Base-by-base conservation (phyloP, 805 yeast genomes). In the Candida boidinii region DNA sequence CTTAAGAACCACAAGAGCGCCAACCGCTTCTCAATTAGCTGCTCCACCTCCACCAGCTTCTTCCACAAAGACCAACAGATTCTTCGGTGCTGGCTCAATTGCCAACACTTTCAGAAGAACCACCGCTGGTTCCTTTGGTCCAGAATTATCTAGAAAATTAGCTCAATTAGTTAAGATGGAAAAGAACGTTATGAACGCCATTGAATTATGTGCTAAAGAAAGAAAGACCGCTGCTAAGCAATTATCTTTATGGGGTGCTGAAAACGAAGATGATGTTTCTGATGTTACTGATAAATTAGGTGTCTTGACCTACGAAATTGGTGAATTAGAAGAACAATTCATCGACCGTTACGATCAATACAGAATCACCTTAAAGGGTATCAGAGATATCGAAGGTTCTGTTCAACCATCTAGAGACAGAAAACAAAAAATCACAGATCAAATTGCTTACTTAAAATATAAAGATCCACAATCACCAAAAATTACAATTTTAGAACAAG, bases 21-120 rank as follows among this genome's bases (percentile, higher is more conserved):
- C 98, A 41, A 88, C 98, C 37, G 97, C 97, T 39, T 76, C 95
- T 45, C 96, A 90, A 65, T 64, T 90, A 63, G 88, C 81, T 58
- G 73, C 83, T 31, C 96, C 97, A 22, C 90, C 94, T 35, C 97
- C 97, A 30, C 97, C 96, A 44, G 79, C 95, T 26, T 78, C 96
- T 21, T 67, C 95, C 34, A 82, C 96, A 52, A 86, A 86, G 68
- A 51, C 70, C 39, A 73, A 79, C 49, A 78, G 79, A 53, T 90
- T 88, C 67, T 90, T 92, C 53, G 97, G 97, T 53, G 77, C 78
- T 60, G 86, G 88, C 36, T 69, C 74, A 12, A 56, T 72, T 51
- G 63, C 75, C 31, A 43, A 44, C 38, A 41, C 53, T 19, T 39
- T 54, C 53, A 73, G 88, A 63, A 76, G 74, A 55, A 68, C 74